Evolutionary conservation across 2,329 filamentous ascomycete species (phyloP).

Genomic region (Calonectria naviculata): DNA sequence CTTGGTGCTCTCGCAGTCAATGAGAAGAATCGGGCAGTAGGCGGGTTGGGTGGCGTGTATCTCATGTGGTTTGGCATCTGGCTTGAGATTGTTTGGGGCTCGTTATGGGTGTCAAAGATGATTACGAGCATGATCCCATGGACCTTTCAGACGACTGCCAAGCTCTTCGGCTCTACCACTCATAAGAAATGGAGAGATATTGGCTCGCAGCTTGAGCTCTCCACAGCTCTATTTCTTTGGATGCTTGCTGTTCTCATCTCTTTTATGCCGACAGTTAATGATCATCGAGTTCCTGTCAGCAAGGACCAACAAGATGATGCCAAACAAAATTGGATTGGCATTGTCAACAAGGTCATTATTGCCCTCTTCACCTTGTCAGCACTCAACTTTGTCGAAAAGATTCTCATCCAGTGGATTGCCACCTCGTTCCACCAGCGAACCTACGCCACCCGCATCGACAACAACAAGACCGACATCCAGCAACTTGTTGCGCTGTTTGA

Average conservation of each 20-base stretch:
- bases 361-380: slow-evolving; percentile 82
- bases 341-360: slow-evolving; percentile 88
- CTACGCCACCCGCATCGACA: slow-evolving; percentile 89
- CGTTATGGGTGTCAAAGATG: slow-evolving; percentile 81
- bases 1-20: slow-evolving; percentile 54
- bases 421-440: slow-evolving; percentile 93
- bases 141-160: slow-evolving; percentile 66
- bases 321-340: slow-evolving; percentile 75
- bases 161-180: slow-evolving; percentile 83
- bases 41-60: slow-evolving; percentile 77
- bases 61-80: slow-evolving; percentile 95
- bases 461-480: slow-evolving; percentile 90
- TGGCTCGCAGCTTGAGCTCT: slow-evolving; percentile 85
- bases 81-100: slow-evolving; percentile 93
- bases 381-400: slow-evolving; percentile 90
- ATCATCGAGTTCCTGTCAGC: slow-evolving; percentile 55
- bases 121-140: slow-evolving; percentile 62
- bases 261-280: slow-evolving; percentile 83
- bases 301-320: slow-evolving; percentile 54
- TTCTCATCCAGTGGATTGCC: slow-evolving; percentile 94
- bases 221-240: slow-evolving; percentile 91
- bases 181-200: slow-evolving; percentile 95
- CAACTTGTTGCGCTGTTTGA: slow-evolving; percentile 68
- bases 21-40: slow-evolving; percentile 59
- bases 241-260: slow-evolving; percentile 88